Percentiles rank a stretch among this genome's conserved stretches.
Conservation (phyloP, 1,284 basidiomycete genomes). For the Retiboletus fuscus region DNA sequence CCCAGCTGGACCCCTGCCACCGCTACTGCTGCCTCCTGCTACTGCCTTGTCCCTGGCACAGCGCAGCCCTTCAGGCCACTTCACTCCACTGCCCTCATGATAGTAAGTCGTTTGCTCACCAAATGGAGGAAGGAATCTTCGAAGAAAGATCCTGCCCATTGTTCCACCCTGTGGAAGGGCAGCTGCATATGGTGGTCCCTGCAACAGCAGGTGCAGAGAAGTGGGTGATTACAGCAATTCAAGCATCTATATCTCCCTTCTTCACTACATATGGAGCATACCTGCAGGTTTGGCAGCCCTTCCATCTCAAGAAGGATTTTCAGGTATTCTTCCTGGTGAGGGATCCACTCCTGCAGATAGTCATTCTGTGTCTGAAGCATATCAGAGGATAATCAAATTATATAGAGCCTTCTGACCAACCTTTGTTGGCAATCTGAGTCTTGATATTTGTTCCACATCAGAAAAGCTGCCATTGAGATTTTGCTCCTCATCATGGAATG, state of each 20-base stretch:
- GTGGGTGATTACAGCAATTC: neutral
- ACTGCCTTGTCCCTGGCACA: too few relatives aligned
- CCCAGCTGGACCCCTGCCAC: too few relatives aligned
- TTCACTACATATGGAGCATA: neutral
- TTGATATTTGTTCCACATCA: too few relatives aligned
- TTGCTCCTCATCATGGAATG: too few relatives aligned
- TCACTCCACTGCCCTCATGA: too few relatives aligned
- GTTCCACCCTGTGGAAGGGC: too few relatives aligned
- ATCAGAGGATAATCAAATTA: neutral
- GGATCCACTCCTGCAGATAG: neutral
- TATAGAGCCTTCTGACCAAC: neutral
- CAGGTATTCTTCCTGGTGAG: neutral
- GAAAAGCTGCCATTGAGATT: too few relatives aligned
- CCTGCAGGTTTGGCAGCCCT: neutral
- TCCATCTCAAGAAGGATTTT: neutral
- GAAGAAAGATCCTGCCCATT: neutral
- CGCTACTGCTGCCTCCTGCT: too few relatives aligned
- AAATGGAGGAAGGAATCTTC: neutral
- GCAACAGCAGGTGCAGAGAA: neutral
- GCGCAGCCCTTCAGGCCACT: too few relatives aligned
- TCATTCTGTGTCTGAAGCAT: neutral
- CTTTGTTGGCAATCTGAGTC: neutral
- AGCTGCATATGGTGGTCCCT: neutral
- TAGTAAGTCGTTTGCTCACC: too few relatives aligned
- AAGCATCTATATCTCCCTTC: neutral